These are phyloP conservation scores for Mycogone perniciosa DNA, from an alignment of 2,329 filamentous ascomycete species.

Conservation along the genomic window DNA sequence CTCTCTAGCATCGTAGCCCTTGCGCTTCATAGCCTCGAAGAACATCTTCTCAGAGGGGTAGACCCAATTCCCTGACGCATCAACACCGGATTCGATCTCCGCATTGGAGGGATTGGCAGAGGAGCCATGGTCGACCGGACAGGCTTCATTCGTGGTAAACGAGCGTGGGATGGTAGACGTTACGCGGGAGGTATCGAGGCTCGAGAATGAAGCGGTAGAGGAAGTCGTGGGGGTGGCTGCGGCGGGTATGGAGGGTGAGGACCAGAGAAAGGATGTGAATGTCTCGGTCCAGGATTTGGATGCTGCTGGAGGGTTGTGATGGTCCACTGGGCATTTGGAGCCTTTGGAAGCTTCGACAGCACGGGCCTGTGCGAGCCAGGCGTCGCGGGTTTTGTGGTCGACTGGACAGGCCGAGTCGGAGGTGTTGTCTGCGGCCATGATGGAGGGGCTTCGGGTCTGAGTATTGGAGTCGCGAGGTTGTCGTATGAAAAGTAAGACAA, in stretches of 20 bases:
- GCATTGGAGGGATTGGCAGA: constrained; percentile 69
- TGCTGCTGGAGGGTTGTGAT: constrained; percentile 15
- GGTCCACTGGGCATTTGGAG: constrained; percentile 30
- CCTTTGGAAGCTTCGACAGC: constrained; percentile 38
- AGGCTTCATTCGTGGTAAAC: constrained; percentile 27
- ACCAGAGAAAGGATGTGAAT: constrained; percentile 37
- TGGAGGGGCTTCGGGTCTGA: not conserved
- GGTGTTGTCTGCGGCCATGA: constrained; percentile 24
- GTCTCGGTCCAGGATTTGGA: constrained; percentile 39
- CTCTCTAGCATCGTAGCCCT: constrained; percentile 65
- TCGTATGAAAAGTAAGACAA: not conserved
- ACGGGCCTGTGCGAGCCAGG: constrained; percentile 70
- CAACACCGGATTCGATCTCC: constrained; percentile 70
- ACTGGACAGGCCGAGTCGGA: constrained; percentile 62
- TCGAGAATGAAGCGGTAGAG: constrained; percentile 9
- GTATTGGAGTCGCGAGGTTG: not conserved
- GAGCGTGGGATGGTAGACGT: constrained; percentile 74
- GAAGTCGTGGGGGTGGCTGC: constrained; percentile 14
- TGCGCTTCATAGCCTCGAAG: constrained; percentile 93
- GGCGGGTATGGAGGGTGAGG: constrained; percentile 24
- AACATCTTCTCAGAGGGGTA: constrained; percentile 97
- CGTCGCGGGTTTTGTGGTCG: constrained; percentile 80
- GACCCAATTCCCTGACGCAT: constrained; percentile 82
- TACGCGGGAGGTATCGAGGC: constrained; percentile 61
- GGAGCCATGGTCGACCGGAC: constrained; percentile 35